Conservation (phyloP, 2,329 filamentous ascomycete genomes). For the Venturia asperata region DNA sequence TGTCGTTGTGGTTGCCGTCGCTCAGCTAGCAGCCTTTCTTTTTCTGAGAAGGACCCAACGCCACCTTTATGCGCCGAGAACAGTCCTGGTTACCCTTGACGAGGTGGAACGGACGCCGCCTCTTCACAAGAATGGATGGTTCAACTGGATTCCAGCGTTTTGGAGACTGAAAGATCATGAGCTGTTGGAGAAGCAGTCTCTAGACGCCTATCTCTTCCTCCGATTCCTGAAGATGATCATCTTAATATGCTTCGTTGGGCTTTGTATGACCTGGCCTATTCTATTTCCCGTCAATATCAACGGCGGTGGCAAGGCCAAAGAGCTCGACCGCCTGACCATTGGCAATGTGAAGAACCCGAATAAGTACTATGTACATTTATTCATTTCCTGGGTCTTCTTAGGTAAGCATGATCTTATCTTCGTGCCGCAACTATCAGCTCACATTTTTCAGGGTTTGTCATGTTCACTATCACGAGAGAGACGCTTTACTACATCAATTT, state of each 20-base stretch:
- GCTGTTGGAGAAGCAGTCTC: constrained; percentile 80
- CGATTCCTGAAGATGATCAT: constrained; percentile 77
- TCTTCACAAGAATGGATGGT: constrained; percentile 27
- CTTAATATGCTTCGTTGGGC: constrained; percentile 76
- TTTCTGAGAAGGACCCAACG: constrained; percentile 42
- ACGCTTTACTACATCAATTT: constrained; percentile 88
- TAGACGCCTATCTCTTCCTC: constrained; percentile 87
- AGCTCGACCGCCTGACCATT: constrained; percentile 75
- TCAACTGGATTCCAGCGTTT: constrained; percentile 43
- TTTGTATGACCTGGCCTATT: constrained; percentile 77
- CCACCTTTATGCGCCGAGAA: constrained; percentile 51
- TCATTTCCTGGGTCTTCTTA: constrained; percentile 75
- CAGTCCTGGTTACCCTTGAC: constrained; percentile 22
- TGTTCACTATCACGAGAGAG: constrained; percentile 82
- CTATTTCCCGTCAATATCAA: constrained; percentile 85
- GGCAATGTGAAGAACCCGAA: constrained; percentile 63
- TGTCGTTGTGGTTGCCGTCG: constrained; percentile 41
- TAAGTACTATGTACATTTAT: constrained; percentile 69
- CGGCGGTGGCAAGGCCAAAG: constrained; percentile 54
- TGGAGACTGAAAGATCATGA: constrained; percentile 62
- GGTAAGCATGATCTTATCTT: constrained; percentile 29
- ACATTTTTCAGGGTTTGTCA: constrained; percentile 56
- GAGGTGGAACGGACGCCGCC: constrained; percentile 18
- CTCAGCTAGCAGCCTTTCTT: constrained; percentile 48
- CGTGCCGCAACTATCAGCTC: not conserved